phyloP scores from a whole-genome alignment of 345 rosid species.

The Carallia brachiata region DNA sequence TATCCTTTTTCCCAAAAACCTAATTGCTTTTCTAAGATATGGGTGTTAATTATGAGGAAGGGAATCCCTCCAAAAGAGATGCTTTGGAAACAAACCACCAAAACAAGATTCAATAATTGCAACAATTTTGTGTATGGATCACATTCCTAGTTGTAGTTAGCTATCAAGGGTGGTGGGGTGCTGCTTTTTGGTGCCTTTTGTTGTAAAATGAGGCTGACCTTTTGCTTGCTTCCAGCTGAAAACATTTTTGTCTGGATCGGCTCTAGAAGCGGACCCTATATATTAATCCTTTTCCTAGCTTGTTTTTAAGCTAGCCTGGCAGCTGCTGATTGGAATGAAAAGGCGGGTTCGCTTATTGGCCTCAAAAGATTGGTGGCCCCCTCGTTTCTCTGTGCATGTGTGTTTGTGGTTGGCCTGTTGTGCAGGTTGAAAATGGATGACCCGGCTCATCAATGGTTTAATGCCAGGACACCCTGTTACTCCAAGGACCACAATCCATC shows the following conservation, averaged over 20 bases:
- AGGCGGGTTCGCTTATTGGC: slow-evolving; percentile 23
- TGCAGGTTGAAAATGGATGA: slow-evolving; percentile 2
- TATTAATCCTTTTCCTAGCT: slow-evolving; percentile 23
- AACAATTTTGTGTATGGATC: slow-evolving; percentile 29
- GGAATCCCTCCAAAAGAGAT: slow-evolving; percentile 12
- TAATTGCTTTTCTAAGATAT: not conserved
- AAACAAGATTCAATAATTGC: slow-evolving; percentile 36
- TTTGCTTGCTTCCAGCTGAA: slow-evolving; percentile 35
- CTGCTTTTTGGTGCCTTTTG: slow-evolving; percentile 18
- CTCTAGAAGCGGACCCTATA: slow-evolving; percentile 23
- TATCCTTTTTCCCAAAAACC: not conserved
- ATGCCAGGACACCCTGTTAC: slow-evolving; percentile 19
- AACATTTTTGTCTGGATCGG: slow-evolving; percentile 21
- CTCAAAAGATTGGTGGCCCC: slow-evolving; percentile 11
- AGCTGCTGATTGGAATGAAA: slow-evolving; percentile 14
- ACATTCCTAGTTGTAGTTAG: slow-evolving; percentile 31
- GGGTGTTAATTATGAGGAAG: not conserved
- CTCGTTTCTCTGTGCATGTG: slow-evolving; percentile 7
- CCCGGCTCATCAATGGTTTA: slow-evolving; percentile 10
- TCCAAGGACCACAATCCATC: slow-evolving; percentile 17
- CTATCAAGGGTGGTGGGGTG: slow-evolving; percentile 23
- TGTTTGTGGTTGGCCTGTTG: not conserved
- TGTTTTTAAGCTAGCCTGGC: slow-evolving; percentile 37
- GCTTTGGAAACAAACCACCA: slow-evolving; percentile 12
- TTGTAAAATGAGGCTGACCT: slow-evolving; percentile 32